phyloP scores from a whole-genome alignment of 176 grass and related monocot species.

The Typha latifolia region DNA sequence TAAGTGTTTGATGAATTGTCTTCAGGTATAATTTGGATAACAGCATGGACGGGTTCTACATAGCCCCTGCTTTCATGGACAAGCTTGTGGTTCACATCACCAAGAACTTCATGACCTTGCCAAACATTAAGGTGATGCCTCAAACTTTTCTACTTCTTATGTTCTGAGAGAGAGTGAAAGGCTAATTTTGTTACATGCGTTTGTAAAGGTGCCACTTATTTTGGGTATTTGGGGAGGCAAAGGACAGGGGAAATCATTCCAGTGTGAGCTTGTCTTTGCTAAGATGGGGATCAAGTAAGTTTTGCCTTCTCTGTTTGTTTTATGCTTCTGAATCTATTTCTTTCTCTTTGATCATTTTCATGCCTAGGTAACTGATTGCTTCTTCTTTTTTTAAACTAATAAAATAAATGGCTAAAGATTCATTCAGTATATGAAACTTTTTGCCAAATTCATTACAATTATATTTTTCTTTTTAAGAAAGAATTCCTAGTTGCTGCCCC shows the following conservation, averaged over 20 bases:
- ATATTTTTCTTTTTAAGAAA: too few relatives aligned
- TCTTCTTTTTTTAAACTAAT: too few relatives aligned
- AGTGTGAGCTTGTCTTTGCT: constrained; percentile 85
- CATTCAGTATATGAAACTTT: too few relatives aligned
- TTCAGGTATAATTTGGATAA: constrained; percentile 47
- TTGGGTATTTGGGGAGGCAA: constrained; percentile 98
- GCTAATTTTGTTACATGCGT: not conserved
- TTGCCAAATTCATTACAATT: too few relatives aligned
- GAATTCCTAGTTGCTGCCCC: too few relatives aligned
- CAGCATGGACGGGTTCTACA: constrained; percentile 64
- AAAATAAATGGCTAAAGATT: too few relatives aligned
- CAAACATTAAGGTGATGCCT: constrained; percentile 68
- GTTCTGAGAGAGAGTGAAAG: not conserved
- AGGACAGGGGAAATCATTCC: constrained; percentile 99
- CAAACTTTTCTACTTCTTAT: not conserved
- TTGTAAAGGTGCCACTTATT: constrained; percentile 72
- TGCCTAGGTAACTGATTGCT: too few relatives aligned
- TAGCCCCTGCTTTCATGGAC: constrained; percentile 87
- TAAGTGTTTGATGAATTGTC: not conserved
- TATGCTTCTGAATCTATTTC: too few relatives aligned
- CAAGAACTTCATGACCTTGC: constrained; percentile 97
- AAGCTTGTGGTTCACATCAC: constrained; percentile 87
- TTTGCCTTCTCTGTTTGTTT: too few relatives aligned
- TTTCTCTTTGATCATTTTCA: too few relatives aligned
- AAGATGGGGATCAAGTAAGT: constrained; percentile 94